Evolutionary conservation across 352 stramenopile genomes (phyloP).

Genomic region (Phytophthora europaea): DNA sequence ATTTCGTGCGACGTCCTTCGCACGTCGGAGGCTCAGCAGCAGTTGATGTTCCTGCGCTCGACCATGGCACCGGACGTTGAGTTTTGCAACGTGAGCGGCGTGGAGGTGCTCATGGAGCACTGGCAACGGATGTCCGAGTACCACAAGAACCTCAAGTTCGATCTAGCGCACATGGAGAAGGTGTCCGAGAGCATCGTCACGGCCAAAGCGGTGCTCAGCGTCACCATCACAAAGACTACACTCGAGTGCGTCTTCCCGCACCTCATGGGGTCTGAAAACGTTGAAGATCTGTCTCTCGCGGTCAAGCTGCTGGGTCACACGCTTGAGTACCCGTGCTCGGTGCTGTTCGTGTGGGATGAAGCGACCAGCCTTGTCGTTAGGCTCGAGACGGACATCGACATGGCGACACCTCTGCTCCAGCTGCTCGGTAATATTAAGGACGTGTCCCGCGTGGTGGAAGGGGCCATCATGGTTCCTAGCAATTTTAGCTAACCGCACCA

Average conservation of each 20-base stretch:
- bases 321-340: conserved; percentile 41
- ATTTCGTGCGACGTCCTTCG: conserved; percentile 25
- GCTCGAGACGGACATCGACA: conserved; percentile 41
- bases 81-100: conserved; percentile 41
- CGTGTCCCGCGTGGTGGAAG: conserved; percentile 33
- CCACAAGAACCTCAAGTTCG: conserved; percentile 48
- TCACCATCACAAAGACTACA: conserved; percentile 45
- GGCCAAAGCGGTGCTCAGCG: conserved; percentile 29
- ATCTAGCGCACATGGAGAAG: conserved; percentile 46
- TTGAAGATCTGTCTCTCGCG: conserved; percentile 40
- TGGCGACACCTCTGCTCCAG: conserved; percentile 32
- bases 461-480: conserved; percentile 25
- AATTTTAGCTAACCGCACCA: conserved; percentile 13
- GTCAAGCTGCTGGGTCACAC: conserved; percentile 43
- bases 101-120: conserved; percentile 42
- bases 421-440: conserved; percentile 39
- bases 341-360: conserved; percentile 52
- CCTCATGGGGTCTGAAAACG: conserved; percentile 44
- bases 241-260: conserved; percentile 48
- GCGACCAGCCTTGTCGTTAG: conserved; percentile 42
- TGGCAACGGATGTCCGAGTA: conserved; percentile 50
- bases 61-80: conserved; percentile 48
- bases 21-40: conserved; percentile 39
- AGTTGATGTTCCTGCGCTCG: conserved; percentile 53
- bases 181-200: conserved; percentile 41